Evolutionary conservation across 2,329 filamentous ascomycete species (phyloP).

Genomic region (Calonectria pteridis): DNA sequence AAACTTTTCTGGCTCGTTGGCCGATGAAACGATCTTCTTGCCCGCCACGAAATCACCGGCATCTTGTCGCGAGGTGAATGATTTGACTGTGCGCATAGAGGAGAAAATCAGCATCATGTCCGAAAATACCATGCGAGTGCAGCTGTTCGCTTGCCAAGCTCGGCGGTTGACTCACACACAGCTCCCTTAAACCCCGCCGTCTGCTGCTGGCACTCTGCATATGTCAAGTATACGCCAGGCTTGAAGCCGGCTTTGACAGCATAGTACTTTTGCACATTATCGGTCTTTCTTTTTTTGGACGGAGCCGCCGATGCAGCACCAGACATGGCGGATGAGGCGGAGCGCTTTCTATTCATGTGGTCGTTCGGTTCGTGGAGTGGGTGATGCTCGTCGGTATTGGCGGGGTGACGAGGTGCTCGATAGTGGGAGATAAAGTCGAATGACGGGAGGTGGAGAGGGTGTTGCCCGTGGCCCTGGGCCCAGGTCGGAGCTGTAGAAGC

Average conservation of each 20-base stretch:
- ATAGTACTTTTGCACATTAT: slow-evolving; percentile 69
- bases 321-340: slow-evolving; percentile 34
- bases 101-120: slow-evolving; percentile 22
- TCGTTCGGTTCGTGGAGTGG: slow-evolving; percentile 15
- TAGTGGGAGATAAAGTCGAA: slow-evolving; percentile 38
- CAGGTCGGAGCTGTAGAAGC: slow-evolving; percentile 31
- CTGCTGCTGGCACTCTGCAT: slow-evolving; percentile 71
- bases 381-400: slow-evolving; percentile 17
- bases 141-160: not conserved
- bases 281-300: slow-evolving; percentile 63
- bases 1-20: slow-evolving; percentile 61
- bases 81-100: slow-evolving; percentile 73
- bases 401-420: slow-evolving; percentile 11
- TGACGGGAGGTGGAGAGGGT: slow-evolving; percentile 35
- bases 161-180: slow-evolving; percentile 67
- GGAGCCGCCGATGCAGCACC: slow-evolving; percentile 29
- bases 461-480: slow-evolving; percentile 37
- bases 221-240: slow-evolving; percentile 73
- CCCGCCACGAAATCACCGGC: slow-evolving; percentile 84
- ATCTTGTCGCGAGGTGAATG: slow-evolving; percentile 78
- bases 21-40: slow-evolving; percentile 55
- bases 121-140: not conserved
- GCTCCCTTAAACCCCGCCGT: slow-evolving; percentile 74
- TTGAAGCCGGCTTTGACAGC: slow-evolving; percentile 69
- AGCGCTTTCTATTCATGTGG: slow-evolving; percentile 49